Percentiles rank a stretch among this genome's conserved stretches.
phyloP scores from a whole-genome alignment of 2,329 filamentous ascomycete genomes.

The Aspergillus novoparasiticus region DNA sequence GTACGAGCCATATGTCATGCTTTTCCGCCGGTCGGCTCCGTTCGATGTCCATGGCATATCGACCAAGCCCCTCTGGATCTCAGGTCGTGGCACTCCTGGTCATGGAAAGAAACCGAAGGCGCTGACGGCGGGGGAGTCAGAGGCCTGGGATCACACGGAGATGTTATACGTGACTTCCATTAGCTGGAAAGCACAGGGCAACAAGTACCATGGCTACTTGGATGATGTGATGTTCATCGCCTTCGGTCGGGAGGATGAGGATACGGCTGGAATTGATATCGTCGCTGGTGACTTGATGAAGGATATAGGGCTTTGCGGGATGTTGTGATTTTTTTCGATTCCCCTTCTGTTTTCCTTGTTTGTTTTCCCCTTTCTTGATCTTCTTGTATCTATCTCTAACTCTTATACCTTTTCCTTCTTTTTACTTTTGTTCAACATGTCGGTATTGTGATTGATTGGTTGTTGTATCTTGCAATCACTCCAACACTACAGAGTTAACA shows the following conservation, averaged over 20 bases:
- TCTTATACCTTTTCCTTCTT: not conserved
- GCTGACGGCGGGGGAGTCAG: not conserved
- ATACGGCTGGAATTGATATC: constrained; percentile 55
- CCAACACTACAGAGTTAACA: not conserved
- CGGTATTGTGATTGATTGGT: too few relatives aligned
- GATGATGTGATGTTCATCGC: constrained; percentile 59
- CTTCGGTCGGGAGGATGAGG: constrained; percentile 60
- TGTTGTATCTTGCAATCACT: not conserved
- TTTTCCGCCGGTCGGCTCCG: constrained; percentile 52
- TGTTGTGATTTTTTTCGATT: not conserved
- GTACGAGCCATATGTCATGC: constrained; percentile 60
- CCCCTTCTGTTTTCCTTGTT: not conserved
- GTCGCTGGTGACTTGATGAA: constrained; percentile 52
- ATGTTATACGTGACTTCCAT: constrained; percentile 63
- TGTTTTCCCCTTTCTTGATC: not conserved
- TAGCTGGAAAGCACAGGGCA: constrained; percentile 54
- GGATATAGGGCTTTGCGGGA: constrained; percentile 36
- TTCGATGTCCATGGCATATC: constrained; percentile 57
- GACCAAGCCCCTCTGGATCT: constrained; percentile 57
- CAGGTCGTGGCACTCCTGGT: constrained; percentile 46
- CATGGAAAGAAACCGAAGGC: constrained; percentile 27
- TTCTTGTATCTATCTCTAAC: not conserved
- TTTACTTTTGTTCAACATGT: not conserved
- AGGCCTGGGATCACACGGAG: constrained; percentile 43
- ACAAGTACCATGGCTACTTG: constrained; percentile 58